A percentile compares a stretch with the other conserved stretches of the same genome.
Evolutionary conservation across 805 yeast genomes (phyloP).

Genomic region (Wickerhamomyces mucosus): DNA sequence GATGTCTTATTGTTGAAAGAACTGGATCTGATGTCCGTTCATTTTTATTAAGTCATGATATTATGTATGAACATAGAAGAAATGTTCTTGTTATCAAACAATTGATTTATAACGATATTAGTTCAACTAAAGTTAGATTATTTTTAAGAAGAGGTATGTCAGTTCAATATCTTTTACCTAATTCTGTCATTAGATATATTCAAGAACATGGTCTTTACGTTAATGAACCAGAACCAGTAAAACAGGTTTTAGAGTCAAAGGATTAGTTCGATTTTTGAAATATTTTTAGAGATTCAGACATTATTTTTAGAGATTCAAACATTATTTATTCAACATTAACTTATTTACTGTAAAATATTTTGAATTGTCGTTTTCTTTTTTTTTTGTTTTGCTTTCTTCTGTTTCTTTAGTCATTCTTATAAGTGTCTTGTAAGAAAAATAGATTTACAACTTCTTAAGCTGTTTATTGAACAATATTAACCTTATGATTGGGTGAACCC

Average conservation of each 20-base stretch:
- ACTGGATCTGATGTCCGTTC: slow-evolving; percentile 95
- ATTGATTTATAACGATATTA: slow-evolving; percentile 90
- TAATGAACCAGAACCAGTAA: slow-evolving; percentile 87
- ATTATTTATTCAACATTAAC: no score
- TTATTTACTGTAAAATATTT: no score
- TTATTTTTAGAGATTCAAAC: no score
- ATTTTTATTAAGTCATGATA: slow-evolving; percentile 85
- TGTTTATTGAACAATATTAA: no score
- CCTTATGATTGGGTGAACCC: no score
- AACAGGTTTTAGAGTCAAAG: slow-evolving; percentile 57
- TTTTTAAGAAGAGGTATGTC: slow-evolving; percentile 94
- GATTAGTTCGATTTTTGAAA: slow-evolving; percentile 21
- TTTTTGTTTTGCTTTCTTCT: no score
- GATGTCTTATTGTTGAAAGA: slow-evolving; percentile 92
- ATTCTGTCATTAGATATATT: slow-evolving; percentile 87
- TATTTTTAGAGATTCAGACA: no score
- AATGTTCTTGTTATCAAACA: slow-evolving; percentile 93
- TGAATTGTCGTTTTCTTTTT: no score
- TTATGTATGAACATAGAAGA: slow-evolving; percentile 93
- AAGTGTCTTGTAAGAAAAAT: no score
- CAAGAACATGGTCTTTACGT: slow-evolving; percentile 84
- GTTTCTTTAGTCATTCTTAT: no score
- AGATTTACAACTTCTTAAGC: no score
- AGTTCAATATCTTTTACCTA: slow-evolving; percentile 89
- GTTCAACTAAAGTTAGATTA: slow-evolving; percentile 88